Base-by-base conservation (phyloP, 306 rosid species). In the Vachellia pachyceras region DNA sequence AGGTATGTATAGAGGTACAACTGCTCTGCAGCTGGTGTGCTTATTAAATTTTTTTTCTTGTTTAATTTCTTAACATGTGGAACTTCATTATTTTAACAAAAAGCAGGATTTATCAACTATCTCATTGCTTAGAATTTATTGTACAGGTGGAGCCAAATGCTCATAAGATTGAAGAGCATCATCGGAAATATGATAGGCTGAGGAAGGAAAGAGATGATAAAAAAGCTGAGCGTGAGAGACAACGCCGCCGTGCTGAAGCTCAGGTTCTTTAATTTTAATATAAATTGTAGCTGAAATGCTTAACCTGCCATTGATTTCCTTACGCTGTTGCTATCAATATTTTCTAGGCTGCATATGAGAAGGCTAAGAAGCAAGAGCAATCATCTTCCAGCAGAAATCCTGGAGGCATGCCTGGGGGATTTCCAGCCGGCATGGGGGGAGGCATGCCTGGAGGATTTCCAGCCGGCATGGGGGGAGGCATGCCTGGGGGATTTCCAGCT, bases 91-190 rank as follows among this genome's bases (percentile, higher is more conserved):
- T 17, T 40, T 37, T 64, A 7, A 66, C 46, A 47, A 39, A 36
- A 67, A 10, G 14, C 25, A 37, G 61, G 42, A 36, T 63, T 83
- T 69, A 37, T 58, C 60, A 83, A 29, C 12, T 22, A 47, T 80
- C 83, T 81, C 63, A 58, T 45, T 77, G 47, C 77, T 75, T 82
- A 47, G 75, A 60, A 60, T 83, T 75, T 55, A 64, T 29, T 79
- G 23, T 86, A 35, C 58, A 94, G 98, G 97, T 94, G 82, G 95
- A 92, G 78, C 97, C 98, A 75, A 94, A 94, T 82, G 98, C 88
- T 75, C 98, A 92, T 87, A 91, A 76, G 90, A 83, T 94, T 80
- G 95, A 91, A 87, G 98, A 94, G 80, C 98, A 94, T 82, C 95
- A 87, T 29, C 91, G 98, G 57, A 94, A 94, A 87, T 94, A 94